phyloP scores from a whole-genome alignment of 2,329 filamentous ascomycete genomes.

The Canariomyces notabilis region DNA sequence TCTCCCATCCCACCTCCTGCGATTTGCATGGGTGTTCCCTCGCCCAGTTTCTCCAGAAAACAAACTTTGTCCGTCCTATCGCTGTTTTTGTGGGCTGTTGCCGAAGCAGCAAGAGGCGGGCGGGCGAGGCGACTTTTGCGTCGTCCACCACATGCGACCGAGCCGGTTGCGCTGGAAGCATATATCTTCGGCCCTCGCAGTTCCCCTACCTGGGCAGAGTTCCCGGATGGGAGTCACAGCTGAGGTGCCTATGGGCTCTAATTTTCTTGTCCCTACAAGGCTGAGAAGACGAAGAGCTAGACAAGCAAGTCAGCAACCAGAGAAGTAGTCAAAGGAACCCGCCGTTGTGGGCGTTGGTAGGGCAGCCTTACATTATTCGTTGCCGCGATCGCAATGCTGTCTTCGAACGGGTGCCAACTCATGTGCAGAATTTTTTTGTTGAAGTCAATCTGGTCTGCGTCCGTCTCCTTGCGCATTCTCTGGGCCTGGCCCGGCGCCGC shows the following conservation, averaged over 20 bases:
- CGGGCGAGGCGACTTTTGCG: no score
- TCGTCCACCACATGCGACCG: not conserved
- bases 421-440: constrained; percentile 99
- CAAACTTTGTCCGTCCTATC: not conserved
- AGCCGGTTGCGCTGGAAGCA: not conserved
- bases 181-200: not conserved
- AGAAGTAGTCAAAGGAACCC: not conserved
- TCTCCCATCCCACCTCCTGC: not conserved
- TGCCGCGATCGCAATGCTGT: constrained; percentile 98
- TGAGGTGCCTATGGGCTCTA: constrained; percentile 5
- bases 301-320: constrained; percentile 19
- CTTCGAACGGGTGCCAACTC: constrained; percentile 99
- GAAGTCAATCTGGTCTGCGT: constrained; percentile 98
- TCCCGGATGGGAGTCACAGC: not conserved
- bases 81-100: not conserved
- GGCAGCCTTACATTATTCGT: constrained; percentile 87
- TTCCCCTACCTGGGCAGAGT: not conserved
- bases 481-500: constrained; percentile 76
- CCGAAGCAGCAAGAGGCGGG: not conserved
- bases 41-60: constrained; percentile 1
- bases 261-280: constrained; percentile 23
- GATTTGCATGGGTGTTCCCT: not conserved
- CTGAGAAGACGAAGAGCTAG: constrained; percentile 34
- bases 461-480: constrained; percentile 97
- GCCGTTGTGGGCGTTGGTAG: not conserved